phyloP scores from a whole-genome alignment of 2,329 filamentous ascomycete genomes.

The Aspergillus nomiae region DNA sequence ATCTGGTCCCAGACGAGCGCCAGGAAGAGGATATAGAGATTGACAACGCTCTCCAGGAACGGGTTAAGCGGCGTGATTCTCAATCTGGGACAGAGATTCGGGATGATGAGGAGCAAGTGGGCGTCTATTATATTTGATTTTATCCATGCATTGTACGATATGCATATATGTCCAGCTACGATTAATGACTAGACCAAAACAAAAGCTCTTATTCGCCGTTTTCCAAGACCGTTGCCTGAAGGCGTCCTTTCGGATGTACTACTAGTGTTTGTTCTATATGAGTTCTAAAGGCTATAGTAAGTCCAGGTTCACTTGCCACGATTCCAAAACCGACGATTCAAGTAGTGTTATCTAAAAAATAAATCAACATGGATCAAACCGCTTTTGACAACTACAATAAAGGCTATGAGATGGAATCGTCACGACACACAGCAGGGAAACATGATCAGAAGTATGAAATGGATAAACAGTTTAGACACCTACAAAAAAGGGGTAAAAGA shows the following conservation, averaged over 20 bases:
- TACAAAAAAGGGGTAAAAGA: constrained; percentile 8
- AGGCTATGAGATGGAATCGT: constrained; percentile 8
- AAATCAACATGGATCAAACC: neutral
- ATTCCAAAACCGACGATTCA: neutral
- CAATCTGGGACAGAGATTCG: neutral
- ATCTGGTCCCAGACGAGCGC: constrained; percentile 22
- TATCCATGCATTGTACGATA: neutral
- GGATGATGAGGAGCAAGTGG: constrained; percentile 10
- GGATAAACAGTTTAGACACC: constrained; percentile 9
- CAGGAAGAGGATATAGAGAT: constrained; percentile 29
- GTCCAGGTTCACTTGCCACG: neutral
- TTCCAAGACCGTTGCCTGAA: neutral
- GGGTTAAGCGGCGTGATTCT: constrained; percentile 8
- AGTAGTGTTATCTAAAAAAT: neutral
- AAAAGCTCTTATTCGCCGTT: neutral
- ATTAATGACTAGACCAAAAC: neutral
- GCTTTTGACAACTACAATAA: constrained; percentile 10
- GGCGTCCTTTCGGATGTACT: neutral
- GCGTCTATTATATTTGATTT: constrained; percentile 23
- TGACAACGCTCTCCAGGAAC: constrained; percentile 27
- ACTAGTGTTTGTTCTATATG: neutral
- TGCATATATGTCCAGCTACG: neutral
- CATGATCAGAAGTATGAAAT: constrained; percentile 4
- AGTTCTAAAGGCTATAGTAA: neutral
- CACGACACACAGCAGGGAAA: constrained; percentile 4